A percentile compares a stretch with the other conserved stretches of the same genome.
These are phyloP conservation scores for Ceratorhiza oryzae-sativae DNA, from an alignment of 1,284 basidiomycete species.

Conservation along the genomic window DNA sequence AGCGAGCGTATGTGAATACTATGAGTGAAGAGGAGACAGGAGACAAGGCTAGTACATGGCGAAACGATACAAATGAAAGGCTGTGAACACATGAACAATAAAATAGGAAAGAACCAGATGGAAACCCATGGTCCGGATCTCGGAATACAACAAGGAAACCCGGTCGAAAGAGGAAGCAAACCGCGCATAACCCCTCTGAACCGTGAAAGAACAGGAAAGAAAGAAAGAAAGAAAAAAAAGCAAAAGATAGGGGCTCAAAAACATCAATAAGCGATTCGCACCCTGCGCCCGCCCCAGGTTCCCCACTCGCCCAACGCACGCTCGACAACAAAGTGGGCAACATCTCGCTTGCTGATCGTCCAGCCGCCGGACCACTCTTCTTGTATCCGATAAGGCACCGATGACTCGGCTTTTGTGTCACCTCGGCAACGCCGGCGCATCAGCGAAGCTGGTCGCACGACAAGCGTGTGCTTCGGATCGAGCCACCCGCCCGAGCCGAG, in stretches of 20 bases:
- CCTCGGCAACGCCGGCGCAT: conserved; percentile 30
- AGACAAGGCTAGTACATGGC: conserved; percentile 13
- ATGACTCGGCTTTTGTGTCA: conserved; percentile 10
- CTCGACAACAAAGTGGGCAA: conserved; percentile 30
- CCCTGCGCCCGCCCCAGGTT: conserved; percentile 21
- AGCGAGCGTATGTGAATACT: not conserved
- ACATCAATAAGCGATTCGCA: conserved; percentile 27
- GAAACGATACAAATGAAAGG: conserved; percentile 5
- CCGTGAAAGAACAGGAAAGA: too few species aligned
- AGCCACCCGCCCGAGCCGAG: conserved; percentile 17
- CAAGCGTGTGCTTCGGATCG: conserved; percentile 21
- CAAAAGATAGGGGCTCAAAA: not conserved
- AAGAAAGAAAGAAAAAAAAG: not conserved
- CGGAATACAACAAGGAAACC: not conserved
- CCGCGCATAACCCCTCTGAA: too few species aligned
- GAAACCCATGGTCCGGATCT: not conserved
- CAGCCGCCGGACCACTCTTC: conserved; percentile 30
- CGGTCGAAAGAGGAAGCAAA: too few species aligned
- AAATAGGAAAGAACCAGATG: not conserved
- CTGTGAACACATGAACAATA: not conserved
- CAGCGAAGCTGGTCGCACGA: conserved; percentile 25
- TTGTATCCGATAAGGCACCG: conserved; percentile 30
- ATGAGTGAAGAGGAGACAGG: not conserved
- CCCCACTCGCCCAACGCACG: conserved; percentile 25
- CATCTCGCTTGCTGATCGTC: conserved; percentile 33